Conservation (phyloP, 2,329 filamentous ascomycete species). For the Fusarium sp. region DNA sequence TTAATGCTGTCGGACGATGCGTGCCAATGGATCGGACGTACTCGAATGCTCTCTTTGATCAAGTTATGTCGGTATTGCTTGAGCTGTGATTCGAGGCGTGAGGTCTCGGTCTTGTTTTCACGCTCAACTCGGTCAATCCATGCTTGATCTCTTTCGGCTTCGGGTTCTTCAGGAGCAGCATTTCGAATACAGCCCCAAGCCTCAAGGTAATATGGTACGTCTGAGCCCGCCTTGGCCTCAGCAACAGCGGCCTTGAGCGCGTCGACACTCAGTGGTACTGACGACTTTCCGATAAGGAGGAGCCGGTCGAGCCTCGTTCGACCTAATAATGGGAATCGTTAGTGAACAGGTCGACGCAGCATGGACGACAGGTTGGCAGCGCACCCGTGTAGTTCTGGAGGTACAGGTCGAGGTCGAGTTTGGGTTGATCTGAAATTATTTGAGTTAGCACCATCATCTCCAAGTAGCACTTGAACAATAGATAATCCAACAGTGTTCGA, state of each 20-base stretch:
- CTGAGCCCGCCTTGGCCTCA: slow-evolving; percentile 79
- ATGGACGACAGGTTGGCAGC: slow-evolving; percentile 25
- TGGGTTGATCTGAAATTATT: slow-evolving; percentile 71
- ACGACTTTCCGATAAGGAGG: slow-evolving; percentile 80
- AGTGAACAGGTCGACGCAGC: slow-evolving; percentile 8
- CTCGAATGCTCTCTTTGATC: slow-evolving; percentile 95
- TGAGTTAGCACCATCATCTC: slow-evolving; percentile 20
- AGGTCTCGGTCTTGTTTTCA: slow-evolving; percentile 73
- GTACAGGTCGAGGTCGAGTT: slow-evolving; percentile 91
- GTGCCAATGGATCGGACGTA: slow-evolving; percentile 47
- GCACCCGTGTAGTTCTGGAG: slow-evolving; percentile 87
- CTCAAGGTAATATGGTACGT: slow-evolving; percentile 75
- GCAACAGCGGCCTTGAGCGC: slow-evolving; percentile 79
- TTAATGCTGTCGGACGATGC: slow-evolving; percentile 19
- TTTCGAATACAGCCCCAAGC: slow-evolving; percentile 71
- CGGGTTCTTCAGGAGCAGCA: slow-evolving; percentile 71
- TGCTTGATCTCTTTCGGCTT: slow-evolving; percentile 71
- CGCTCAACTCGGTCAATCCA: slow-evolving; percentile 78
- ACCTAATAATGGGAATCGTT: slow-evolving; percentile 58
- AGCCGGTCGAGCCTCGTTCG: slow-evolving; percentile 84
- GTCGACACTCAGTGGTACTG: slow-evolving; percentile 77
- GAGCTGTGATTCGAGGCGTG: slow-evolving; percentile 82
- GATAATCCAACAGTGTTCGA: no score
- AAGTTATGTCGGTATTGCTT: slow-evolving; percentile 96
- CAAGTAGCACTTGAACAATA: background rate